Base-by-base conservation (phyloP, 2,329 filamentous ascomycete species). In the Chaetomium olivaceum region DNA sequence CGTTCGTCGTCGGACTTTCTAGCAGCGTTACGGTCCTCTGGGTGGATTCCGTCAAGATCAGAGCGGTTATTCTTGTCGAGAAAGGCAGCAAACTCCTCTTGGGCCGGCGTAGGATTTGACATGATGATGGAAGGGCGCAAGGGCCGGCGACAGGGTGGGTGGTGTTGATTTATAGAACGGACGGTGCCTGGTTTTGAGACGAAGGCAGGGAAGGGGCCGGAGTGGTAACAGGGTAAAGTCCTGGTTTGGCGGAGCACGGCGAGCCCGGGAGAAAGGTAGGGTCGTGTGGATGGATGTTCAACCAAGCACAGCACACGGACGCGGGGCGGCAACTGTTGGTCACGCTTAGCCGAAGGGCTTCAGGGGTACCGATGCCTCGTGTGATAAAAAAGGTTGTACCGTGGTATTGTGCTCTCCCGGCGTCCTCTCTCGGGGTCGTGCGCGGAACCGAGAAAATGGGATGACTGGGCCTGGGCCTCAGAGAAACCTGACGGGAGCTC, bases 11-110 rank as follows among this genome's bases (percentile, higher is more conserved):
- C 57, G 6, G n/a, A 79, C 74, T 78, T 77, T 75, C 66, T 67
- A 43, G 73, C 73, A 64, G 82, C 80, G 78, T 85, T 79, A 69
- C 83, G 80, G 73, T 87, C 85, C 75, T 91, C 87, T 36, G 84
- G 85, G 68, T 89, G 88, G 69, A 81, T 69, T 74, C 74, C 77
- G 75, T 75, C 75, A 72, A 74, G 76, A 60, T 76, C 76, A 46
- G 67, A 67, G 50, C 78, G 78, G 59, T 79, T 81, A 71, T 86
- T 87, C 71, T 85, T 87, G 70, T 82, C 80, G 68, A 91, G 77
- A 65, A 90, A 82, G 69, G 80, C 77, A 76, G 89, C 84, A 76
- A 89, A 89, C 77, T 91, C 87, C 80, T 89, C 86, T 77, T 89
- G 85, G 60, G 87, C 87, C 65, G 85, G 80, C 62, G 86, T 87